Evolutionary conservation across 192 early-diverging fungal genomes (phyloP).

Genomic region (Coemansia sp.): DNA sequence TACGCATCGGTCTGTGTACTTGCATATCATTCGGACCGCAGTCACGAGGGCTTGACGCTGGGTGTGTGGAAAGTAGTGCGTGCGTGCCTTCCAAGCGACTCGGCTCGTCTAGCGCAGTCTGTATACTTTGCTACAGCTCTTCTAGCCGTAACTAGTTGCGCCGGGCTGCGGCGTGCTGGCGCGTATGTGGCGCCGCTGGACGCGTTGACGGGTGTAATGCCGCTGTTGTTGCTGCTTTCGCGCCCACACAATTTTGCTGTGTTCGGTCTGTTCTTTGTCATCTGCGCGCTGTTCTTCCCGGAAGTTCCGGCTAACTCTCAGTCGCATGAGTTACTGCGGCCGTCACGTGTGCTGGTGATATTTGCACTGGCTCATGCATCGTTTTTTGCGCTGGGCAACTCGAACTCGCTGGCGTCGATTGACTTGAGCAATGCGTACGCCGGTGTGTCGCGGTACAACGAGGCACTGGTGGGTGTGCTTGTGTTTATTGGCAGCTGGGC

Average conservation of each 20-base stretch:
- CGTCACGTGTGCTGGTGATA: constrained; percentile 39
- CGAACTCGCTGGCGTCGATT: constrained; percentile 76
- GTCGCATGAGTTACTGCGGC: constrained; percentile 7
- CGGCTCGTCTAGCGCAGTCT: constrained; percentile 18
- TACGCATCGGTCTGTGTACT: constrained; percentile 26
- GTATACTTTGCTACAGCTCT: constrained; percentile 11
- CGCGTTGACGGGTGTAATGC: constrained; percentile 52
- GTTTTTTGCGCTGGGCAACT: constrained; percentile 71
- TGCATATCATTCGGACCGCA: constrained; percentile 45
- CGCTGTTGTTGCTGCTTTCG: constrained; percentile 64
- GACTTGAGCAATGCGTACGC: constrained; percentile 76
- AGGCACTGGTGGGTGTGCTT: constrained; percentile 61
- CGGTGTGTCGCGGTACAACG: constrained; percentile 67
- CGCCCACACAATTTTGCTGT: constrained; percentile 63
- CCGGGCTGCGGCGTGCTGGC: background rate
- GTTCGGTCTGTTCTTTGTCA: constrained; percentile 58
- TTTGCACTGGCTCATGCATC: constrained; percentile 55
- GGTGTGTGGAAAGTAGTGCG: constrained; percentile 21
- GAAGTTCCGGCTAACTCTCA: background rate
- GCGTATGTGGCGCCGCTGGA: constrained; percentile 16
- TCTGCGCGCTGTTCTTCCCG: constrained; percentile 48
- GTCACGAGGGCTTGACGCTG: constrained; percentile 22
- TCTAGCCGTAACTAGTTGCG: background rate
- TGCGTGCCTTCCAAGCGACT: constrained; percentile 19
- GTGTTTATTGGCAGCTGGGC: constrained; percentile 73